A percentile compares a stretch with the other conserved stretches of the same genome.
These are phyloP conservation scores for Leccinum rimulosum DNA, from an alignment of 768 basidiomycete genomes.

Conservation along the genomic window DNA sequence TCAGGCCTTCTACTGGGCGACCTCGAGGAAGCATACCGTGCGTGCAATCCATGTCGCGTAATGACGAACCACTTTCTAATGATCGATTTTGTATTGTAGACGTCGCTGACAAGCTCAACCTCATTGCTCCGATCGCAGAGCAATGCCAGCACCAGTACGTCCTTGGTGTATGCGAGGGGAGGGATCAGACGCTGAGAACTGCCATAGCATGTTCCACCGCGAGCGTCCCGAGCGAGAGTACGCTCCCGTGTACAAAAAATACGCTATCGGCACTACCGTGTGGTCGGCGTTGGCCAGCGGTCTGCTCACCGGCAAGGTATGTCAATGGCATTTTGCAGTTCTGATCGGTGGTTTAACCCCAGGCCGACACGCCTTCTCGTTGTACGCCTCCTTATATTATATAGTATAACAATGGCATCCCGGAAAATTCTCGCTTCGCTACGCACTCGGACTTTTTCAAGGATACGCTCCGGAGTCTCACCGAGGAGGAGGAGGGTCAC, in stretches of 20 bases:
- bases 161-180: background rate
- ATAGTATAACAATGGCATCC: slow-evolving; percentile 51
- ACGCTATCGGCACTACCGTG: slow-evolving; percentile 47
- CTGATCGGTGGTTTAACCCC: background rate
- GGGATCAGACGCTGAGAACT: background rate
- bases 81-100: slow-evolving; percentile 24
- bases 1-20: slow-evolving; percentile 46
- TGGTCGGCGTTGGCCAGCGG: slow-evolving; percentile 58
- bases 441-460: slow-evolving; percentile 47
- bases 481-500: slow-evolving; percentile 40
- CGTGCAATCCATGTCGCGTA: background rate
- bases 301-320: slow-evolving; percentile 52
- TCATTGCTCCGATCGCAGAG: slow-evolving; percentile 50
- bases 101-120: slow-evolving; percentile 48
- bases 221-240: slow-evolving; percentile 57
- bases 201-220: slow-evolving; percentile 48
- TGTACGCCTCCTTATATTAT: background rate
- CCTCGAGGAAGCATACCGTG: slow-evolving; percentile 46
- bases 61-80: background rate
- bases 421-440: slow-evolving; percentile 49
- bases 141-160: slow-evolving; percentile 48
- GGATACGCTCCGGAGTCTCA: slow-evolving; percentile 42
- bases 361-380: background rate
- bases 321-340: background rate
- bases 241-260: slow-evolving; percentile 43